Percentiles rank a stretch among this genome's conserved stretches.
phyloP scores from a whole-genome alignment of 495 filamentous ascomycete species.

The Aspergillus egyptiacus region DNA sequence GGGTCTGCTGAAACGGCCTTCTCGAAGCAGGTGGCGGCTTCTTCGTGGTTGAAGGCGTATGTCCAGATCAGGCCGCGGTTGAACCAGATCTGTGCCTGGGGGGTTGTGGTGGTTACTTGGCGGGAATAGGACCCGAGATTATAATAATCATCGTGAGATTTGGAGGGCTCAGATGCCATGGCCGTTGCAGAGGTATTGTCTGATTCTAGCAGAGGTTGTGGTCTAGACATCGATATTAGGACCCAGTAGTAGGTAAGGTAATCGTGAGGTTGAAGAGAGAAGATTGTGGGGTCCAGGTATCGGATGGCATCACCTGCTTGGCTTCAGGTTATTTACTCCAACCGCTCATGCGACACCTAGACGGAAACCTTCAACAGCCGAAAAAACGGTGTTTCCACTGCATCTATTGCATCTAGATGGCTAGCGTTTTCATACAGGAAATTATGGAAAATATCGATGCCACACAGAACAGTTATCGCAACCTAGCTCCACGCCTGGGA shows the following conservation, averaged over 20 bases:
- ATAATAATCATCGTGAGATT: conserved; percentile 35
- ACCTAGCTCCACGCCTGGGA: conserved; percentile 1
- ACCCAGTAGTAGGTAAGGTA: too few species aligned
- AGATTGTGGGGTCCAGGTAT: too few species aligned
- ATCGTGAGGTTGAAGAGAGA: too few species aligned
- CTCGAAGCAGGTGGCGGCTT: conserved; percentile 19
- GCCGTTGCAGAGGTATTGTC: neutral
- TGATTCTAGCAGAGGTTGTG: neutral
- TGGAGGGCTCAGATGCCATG: neutral
- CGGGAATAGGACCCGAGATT: conserved; percentile 49
- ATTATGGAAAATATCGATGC: conserved; percentile 6
- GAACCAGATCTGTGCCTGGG: conserved; percentile 24
- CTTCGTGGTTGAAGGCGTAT: conserved; percentile 29
- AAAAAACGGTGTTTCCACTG: conserved; percentile 2
- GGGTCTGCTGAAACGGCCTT: conserved; percentile 47
- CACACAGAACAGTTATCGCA: conserved; percentile 3
- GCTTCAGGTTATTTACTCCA: too few species aligned
- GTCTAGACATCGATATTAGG: neutral
- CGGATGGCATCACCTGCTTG: too few species aligned
- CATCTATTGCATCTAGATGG: conserved; percentile 12
- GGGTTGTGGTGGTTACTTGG: conserved; percentile 36
- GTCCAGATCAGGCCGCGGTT: conserved; percentile 26
- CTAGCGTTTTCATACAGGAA: conserved; percentile 7
- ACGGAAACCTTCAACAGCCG: too few species aligned
- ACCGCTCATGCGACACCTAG: neutral